Evolutionary conservation across 768 basidiomycete genomes (phyloP).

Genomic region (Amanita jacksonii): DNA sequence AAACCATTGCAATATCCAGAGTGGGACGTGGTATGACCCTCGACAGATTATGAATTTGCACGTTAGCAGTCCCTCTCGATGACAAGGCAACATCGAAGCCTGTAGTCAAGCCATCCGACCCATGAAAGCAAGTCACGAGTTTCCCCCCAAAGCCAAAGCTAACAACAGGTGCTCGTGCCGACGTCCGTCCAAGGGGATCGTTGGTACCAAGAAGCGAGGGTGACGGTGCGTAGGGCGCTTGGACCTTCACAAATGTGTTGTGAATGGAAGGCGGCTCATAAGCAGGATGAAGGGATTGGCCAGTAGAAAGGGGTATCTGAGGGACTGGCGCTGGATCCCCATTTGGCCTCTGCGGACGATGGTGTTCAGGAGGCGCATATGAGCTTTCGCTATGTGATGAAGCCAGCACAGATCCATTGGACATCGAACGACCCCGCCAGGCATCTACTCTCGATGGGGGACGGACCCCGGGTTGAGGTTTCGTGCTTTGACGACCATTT

Average conservation of each 20-base stretch:
- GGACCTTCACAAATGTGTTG: conserved; percentile 29
- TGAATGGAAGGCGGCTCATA: conserved; percentile 13
- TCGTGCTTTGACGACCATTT: conserved; percentile 17
- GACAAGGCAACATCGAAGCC: conserved; percentile 74
- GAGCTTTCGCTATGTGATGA: conserved; percentile 27
- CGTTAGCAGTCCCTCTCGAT: conserved; percentile 56
- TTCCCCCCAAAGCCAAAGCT: conserved; percentile 95
- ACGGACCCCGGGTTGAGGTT: conserved; percentile 9
- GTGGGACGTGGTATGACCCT: conserved; percentile 63
- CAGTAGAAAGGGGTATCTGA: conserved; percentile 16
- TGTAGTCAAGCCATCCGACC: conserved; percentile 50
- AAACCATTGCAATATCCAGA: conserved; percentile 38
- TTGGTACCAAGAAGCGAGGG: conserved; percentile 76
- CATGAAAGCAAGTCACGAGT: conserved; percentile 82
- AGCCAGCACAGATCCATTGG: conserved; percentile 31
- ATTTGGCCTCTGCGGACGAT: conserved; percentile 12
- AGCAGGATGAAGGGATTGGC: conserved; percentile 9
- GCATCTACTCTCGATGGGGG: conserved; percentile 12
- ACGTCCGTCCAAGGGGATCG: conserved; percentile 69
- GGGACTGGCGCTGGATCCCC: background rate
- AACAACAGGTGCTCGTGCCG: conserved; percentile 66
- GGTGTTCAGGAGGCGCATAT: conserved; percentile 21
- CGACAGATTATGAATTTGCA: conserved; percentile 60
- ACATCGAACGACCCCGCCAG: conserved; percentile 31
- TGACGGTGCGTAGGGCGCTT: conserved; percentile 70